Evolutionary conservation across 1,139 yeast species (phyloP).

Genomic region (Saccharomyces hybrid): DNA sequence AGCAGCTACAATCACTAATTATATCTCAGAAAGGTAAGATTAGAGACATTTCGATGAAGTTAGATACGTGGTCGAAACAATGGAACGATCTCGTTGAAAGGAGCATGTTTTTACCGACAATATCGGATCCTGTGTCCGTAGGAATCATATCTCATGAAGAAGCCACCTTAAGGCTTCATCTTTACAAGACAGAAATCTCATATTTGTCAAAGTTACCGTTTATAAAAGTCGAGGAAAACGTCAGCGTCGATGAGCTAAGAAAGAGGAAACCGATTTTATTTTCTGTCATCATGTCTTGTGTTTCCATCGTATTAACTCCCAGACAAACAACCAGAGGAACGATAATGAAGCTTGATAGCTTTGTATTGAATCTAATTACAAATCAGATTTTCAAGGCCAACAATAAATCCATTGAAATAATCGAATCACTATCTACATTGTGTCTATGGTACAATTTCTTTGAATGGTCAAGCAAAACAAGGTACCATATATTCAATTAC

Average conservation of each 20-base stretch:
- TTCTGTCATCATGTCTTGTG: conserved; percentile 55
- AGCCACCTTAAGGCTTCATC: conserved; percentile 40
- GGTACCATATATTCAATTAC: conserved; percentile 62
- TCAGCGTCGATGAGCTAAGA: conserved; percentile 43
- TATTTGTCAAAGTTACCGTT: conserved; percentile 41
- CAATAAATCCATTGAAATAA: conserved; percentile 60
- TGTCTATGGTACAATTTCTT: conserved; percentile 80
- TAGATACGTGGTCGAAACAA: conserved; percentile 18
- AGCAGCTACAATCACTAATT: conserved; percentile 20
- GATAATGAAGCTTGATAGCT: conserved; percentile 46
- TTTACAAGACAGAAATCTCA: conserved; percentile 39
- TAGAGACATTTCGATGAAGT: conserved; percentile 16
- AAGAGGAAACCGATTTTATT: conserved; percentile 52
- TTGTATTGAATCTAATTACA: conserved; percentile 50
- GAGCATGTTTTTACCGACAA: conserved; percentile 16
- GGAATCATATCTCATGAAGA: conserved; percentile 45
- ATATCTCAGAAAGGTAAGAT: conserved; percentile 24
- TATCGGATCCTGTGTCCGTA: conserved; percentile 39
- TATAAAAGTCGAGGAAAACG: conserved; percentile 41
- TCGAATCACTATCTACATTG: conserved; percentile 53
- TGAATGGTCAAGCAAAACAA: conserved; percentile 69
- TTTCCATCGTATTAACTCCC: conserved; percentile 41
- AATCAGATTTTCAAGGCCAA: conserved; percentile 64
- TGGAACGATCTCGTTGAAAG: conserved; percentile 24
- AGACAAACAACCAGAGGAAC: conserved; percentile 32